A percentile compares a stretch with the other conserved stretches of the same genome.
phyloP scores from a whole-genome alignment of 2,329 filamentous ascomycete species.

The Diaporthe ampelina region DNA sequence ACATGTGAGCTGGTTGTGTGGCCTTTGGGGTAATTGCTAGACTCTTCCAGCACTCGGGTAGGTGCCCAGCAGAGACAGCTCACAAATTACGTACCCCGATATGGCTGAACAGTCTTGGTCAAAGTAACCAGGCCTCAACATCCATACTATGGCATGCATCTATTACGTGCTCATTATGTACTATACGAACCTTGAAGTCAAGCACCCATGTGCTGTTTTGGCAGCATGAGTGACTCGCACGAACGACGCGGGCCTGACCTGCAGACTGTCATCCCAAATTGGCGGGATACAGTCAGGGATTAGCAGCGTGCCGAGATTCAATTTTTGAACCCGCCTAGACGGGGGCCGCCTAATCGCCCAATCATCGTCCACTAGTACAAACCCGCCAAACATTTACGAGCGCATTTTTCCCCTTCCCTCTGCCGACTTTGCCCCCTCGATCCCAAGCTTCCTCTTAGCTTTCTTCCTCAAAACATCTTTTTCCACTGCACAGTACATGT shows the following conservation, averaged over 20 bases:
- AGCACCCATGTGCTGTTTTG: background rate
- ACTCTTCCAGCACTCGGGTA: background rate
- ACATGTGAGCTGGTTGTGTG: background rate
- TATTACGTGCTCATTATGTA: background rate
- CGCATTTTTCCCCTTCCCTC: conserved; percentile 30
- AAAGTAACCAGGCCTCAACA: background rate
- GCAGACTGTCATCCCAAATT: conserved; percentile 27
- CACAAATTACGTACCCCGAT: conserved; percentile 5
- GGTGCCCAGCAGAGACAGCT: background rate
- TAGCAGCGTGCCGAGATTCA: conserved; percentile 27
- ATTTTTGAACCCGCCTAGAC: conserved; percentile 14
- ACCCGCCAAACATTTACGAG: conserved; percentile 26
- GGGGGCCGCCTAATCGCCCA: conserved; percentile 1
- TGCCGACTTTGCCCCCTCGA: conserved; percentile 5
- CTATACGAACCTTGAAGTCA: background rate
- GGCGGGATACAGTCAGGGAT: conserved; percentile 26
- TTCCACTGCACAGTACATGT: background rate
- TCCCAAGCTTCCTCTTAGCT: conserved; percentile 21
- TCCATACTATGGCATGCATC: background rate
- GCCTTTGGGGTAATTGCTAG: background rate
- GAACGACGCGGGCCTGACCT: conserved; percentile 12
- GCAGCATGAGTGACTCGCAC: background rate
- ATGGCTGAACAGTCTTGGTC: background rate
- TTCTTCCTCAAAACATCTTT: conserved; percentile 8
- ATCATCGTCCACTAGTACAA: background rate